Evolutionary conservation across 345 rosid species (phyloP).

Genomic region (Populus pruinosa): DNA sequence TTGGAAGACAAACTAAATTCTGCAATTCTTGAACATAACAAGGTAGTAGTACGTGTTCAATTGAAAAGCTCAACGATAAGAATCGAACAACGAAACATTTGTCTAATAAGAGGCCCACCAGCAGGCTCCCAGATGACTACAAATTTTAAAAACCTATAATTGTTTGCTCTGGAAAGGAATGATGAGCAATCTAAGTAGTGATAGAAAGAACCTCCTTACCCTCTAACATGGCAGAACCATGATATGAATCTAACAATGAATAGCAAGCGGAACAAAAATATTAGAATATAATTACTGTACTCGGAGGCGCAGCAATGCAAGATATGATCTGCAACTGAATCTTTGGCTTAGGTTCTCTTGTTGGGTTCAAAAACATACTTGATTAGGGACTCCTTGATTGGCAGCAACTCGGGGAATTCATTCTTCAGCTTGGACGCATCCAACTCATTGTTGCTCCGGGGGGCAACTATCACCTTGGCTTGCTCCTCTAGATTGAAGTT

Average conservation of each 20-base stretch:
- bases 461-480: constrained; percentile 69
- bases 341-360: constrained; percentile 39
- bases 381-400: constrained; percentile 67
- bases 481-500: constrained; percentile 70
- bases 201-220: neutral
- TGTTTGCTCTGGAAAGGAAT: neutral
- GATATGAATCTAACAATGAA: neutral
- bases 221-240: constrained; percentile 1
- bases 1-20: neutral
- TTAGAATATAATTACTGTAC: neutral
- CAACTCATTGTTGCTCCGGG: constrained; percentile 76
- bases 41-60: neutral
- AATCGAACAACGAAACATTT: neutral
- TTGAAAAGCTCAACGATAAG: neutral
- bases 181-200: neutral
- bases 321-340: neutral
- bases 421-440: constrained; percentile 65
- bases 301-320: neutral
- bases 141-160: neutral
- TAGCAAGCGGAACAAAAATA: neutral
- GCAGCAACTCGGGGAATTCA: constrained; percentile 64
- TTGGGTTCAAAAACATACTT: constrained; percentile 71
- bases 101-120: neutral
- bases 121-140: neutral
- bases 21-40: neutral